A percentile compares a stretch with the other conserved stretches of the same genome.
phyloP scores from a whole-genome alignment of 2,329 filamentous ascomycete genomes.

The Amesomyces nigricolor region DNA sequence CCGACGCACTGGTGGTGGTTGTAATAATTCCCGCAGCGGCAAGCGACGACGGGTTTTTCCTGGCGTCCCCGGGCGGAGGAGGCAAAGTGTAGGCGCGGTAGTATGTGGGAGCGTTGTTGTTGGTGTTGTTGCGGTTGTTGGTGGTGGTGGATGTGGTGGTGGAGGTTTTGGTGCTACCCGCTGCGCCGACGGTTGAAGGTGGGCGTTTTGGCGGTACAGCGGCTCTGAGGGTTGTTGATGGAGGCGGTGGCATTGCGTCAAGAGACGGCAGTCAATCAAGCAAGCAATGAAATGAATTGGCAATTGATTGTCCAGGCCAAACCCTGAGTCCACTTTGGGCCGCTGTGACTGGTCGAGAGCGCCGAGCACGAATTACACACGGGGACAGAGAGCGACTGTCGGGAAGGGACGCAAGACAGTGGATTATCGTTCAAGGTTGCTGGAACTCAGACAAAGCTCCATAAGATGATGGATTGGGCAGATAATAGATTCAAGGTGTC shows the following conservation, averaged over 20 bases:
- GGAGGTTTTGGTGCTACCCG: not conserved
- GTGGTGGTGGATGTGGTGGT: too few species aligned
- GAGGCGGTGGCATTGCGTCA: constrained; percentile 19
- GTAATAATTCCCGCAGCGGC: constrained; percentile 25
- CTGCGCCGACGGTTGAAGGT: constrained; percentile 1
- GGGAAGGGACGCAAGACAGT: not conserved
- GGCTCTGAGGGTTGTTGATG: constrained; percentile 4
- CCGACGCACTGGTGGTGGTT: constrained; percentile 22
- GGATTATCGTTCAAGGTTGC: not conserved
- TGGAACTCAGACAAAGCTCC: too few species aligned
- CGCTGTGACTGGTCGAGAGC: constrained; percentile 21
- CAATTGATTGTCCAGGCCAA: constrained; percentile 10
- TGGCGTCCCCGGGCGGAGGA: not conserved
- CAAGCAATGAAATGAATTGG: constrained; percentile 6
- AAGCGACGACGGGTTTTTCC: constrained; percentile 15
- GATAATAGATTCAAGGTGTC: too few species aligned
- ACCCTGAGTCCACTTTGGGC: constrained; percentile 24
- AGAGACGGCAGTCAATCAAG: constrained; percentile 7
- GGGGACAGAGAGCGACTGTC: too few species aligned
- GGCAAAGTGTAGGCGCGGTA: not conserved
- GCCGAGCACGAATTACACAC: constrained; percentile 13
- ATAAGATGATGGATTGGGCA: too few species aligned
- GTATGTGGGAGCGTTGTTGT: too few species aligned
- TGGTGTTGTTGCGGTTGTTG: too few species aligned
- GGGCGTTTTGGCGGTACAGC: constrained; percentile 7